Evolutionary conservation across 1,284 basidiomycete species (phyloP).

Genomic region (Cutaneotrichosporon mucoides): DNA sequence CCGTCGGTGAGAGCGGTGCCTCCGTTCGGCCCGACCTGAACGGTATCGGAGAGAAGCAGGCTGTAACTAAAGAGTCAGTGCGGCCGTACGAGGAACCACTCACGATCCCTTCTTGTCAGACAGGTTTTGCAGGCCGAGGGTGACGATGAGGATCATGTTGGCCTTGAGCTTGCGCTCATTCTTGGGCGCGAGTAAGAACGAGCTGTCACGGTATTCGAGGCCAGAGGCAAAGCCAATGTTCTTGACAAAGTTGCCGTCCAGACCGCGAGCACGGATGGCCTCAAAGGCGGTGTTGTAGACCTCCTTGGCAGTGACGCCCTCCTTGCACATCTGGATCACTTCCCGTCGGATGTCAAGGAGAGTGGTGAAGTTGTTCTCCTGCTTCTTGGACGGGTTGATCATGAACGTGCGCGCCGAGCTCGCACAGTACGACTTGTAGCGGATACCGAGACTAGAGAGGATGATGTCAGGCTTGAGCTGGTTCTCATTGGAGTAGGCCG

Average conservation of each 20-base stretch:
- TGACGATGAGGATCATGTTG: slow-evolving; percentile 81
- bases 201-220: slow-evolving; percentile 88
- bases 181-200: slow-evolving; percentile 77
- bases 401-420: slow-evolving; percentile 92
- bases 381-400: slow-evolving; percentile 88
- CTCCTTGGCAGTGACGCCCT: slow-evolving; percentile 73
- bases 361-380: slow-evolving; percentile 80
- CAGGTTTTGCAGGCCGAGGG: slow-evolving; percentile 78
- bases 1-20: slow-evolving; percentile 76
- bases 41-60: slow-evolving; percentile 83
- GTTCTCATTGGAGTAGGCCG: slow-evolving; percentile 77
- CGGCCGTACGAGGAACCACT: not conserved
- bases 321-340: slow-evolving; percentile 69
- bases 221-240: slow-evolving; percentile 88
- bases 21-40: slow-evolving; percentile 68
- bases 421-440: slow-evolving; percentile 89
- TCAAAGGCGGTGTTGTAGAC: slow-evolving; percentile 73
- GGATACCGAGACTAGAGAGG: slow-evolving; percentile 79
- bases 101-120: slow-evolving; percentile 61
- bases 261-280: slow-evolving; percentile 69
- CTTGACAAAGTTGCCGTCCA: slow-evolving; percentile 82
- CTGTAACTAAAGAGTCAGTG: slow-evolving; percentile 56
- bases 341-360: slow-evolving; percentile 75
- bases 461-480: slow-evolving; percentile 88
- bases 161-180: slow-evolving; percentile 66